Evolutionary conservation across 306 rosid species (phyloP).

Genomic region (Corylus avellana): DNA sequence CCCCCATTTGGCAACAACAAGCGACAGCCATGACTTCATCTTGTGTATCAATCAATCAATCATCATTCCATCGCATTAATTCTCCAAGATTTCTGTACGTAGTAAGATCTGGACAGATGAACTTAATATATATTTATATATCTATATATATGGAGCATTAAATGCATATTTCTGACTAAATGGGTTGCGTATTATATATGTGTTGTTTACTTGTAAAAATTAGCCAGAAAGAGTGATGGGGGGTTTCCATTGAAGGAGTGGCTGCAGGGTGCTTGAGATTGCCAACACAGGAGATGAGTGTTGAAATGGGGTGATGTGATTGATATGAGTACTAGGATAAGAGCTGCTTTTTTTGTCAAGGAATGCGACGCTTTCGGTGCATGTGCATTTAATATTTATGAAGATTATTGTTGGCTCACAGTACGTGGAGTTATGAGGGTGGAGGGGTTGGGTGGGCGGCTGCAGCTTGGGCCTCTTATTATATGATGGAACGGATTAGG

Average conservation of each 20-base stretch:
- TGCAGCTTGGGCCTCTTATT: not conserved
- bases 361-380: not conserved
- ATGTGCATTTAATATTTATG: not conserved
- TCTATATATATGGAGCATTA: conserved; percentile 7
- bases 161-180: conserved; percentile 20
- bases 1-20: conserved; percentile 52
- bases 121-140: not conserved
- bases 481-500: not conserved
- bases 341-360: not conserved
- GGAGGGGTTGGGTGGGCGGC: too few relatives aligned
- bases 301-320: not conserved
- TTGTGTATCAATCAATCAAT: not conserved
- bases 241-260: not conserved
- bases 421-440: not conserved
- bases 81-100: not conserved
- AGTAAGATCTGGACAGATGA: not conserved
- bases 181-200: not conserved
- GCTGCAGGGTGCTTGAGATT: not conserved
- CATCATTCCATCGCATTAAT: not conserved
- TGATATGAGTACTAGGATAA: not conserved
- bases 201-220: not conserved
- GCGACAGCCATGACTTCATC: conserved; percentile 43
- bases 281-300: not conserved
- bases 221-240: not conserved
- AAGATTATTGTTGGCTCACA: not conserved